Evolutionary conservation across 2,329 filamentous ascomycete genomes (phyloP).

Genomic region (Colletotrichum ledebouriae): DNA sequence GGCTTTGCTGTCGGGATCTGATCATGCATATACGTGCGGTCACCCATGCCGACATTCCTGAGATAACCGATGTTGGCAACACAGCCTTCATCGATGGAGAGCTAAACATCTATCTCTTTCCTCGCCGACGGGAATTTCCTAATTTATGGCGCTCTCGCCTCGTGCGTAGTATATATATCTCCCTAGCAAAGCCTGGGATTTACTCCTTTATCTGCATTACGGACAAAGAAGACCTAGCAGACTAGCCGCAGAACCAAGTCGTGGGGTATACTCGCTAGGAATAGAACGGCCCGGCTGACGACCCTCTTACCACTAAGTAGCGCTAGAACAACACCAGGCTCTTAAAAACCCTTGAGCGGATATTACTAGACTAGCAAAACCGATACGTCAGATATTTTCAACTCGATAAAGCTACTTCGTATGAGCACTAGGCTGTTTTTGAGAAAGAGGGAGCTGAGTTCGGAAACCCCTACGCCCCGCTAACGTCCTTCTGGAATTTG

Average conservation of each 20-base stretch:
- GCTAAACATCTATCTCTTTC: conserved; percentile 13
- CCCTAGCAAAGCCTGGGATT: background rate
- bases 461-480: too few relatives aligned
- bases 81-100: conserved; percentile 17
- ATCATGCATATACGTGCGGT: conserved; percentile 6
- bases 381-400: too few relatives aligned
- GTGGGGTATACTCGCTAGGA: background rate
- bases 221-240: conserved; percentile 15
- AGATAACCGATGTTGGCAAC: background rate
- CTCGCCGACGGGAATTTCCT: background rate
- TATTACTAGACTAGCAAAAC: too few relatives aligned
- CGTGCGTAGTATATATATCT: background rate
- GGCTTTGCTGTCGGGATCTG: too few relatives aligned
- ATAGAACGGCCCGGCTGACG: too few relatives aligned
- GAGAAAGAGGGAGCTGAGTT: too few relatives aligned
- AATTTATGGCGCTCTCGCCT: conserved; percentile 16
- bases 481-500: too few relatives aligned
- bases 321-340: too few relatives aligned
- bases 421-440: too few relatives aligned
- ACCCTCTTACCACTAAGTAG: too few relatives aligned
- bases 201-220: conserved; percentile 17
- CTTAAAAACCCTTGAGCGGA: too few relatives aligned
- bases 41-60: conserved; percentile 14
- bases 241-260: background rate
- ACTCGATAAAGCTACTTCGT: too few relatives aligned